Percentiles rank a stretch among this genome's conserved stretches.
These are phyloP conservation scores for Limonium bicolor DNA, from an alignment of 148 eudicot genomes.

Conservation along the genomic window DNA sequence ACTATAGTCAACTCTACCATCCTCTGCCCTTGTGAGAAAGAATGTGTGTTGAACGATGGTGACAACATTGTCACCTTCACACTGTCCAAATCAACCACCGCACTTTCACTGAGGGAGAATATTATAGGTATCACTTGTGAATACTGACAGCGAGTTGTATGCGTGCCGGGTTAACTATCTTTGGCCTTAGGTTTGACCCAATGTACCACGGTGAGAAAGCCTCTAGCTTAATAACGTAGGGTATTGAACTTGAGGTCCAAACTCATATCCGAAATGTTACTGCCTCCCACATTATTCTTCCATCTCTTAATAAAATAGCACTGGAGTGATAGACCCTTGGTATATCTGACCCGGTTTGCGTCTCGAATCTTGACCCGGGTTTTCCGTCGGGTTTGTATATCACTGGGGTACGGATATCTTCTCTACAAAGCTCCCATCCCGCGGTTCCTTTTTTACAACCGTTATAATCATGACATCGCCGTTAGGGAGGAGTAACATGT, in stretches of 20 bases:
- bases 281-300: constrained; percentile 67
- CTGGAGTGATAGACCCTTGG: constrained; percentile 74
- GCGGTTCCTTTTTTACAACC: constrained; percentile 53
- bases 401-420: constrained; percentile 41
- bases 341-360: constrained; percentile 21
- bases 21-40: constrained; percentile 63
- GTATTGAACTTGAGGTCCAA: constrained; percentile 24
- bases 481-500: constrained; percentile 43
- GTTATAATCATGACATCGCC: constrained; percentile 51
- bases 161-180: constrained; percentile 19
- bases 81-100: constrained; percentile 5
- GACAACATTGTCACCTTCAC: constrained; percentile 41
- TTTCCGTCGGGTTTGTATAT: constrained; percentile 24
- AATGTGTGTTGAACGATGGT: constrained; percentile 66
- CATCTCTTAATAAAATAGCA: constrained; percentile 46
- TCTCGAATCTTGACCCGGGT: constrained; percentile 36
- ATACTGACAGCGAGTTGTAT: constrained; percentile 13
- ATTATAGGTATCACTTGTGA: no score
- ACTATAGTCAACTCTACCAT: constrained; percentile 17
- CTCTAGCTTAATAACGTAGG: constrained; percentile 58
- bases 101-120: no score
- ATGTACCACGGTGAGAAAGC: constrained; percentile 54
- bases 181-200: constrained; percentile 19
- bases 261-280: constrained; percentile 38
- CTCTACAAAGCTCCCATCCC: constrained; percentile 55